These are phyloP conservation scores for Yamadazyma insecticola DNA, from an alignment of 805 yeast genomes.

Conservation along the genomic window DNA sequence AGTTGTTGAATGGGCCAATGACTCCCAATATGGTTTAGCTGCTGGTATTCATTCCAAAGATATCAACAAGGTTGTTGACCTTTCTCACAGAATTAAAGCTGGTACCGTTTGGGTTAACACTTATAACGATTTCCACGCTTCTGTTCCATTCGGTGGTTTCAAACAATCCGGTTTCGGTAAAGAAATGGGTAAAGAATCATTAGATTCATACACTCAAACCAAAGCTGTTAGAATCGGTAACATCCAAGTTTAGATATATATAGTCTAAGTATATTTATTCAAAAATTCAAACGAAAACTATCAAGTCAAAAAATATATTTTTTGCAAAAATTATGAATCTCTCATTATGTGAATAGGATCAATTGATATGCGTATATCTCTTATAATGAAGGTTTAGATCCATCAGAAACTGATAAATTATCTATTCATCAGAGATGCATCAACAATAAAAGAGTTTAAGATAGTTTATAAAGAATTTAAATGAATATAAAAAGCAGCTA, in stretches of 20 bases:
- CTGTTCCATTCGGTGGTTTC: conserved; percentile 91
- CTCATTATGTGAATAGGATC: no score
- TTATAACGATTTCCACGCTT: conserved; percentile 81
- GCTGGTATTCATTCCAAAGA: conserved; percentile 85
- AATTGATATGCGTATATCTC: no score
- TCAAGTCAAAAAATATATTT: no score
- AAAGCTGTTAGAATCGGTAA: conserved; percentile 71
- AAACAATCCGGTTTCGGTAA: conserved; percentile 91
- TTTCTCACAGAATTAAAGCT: conserved; percentile 69
- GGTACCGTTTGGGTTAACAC: conserved; percentile 94
- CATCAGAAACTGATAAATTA: no score
- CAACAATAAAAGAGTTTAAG: no score
- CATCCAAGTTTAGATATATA: conserved; percentile 8
- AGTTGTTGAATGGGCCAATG: conserved; percentile 73
- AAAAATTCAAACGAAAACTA: no score
- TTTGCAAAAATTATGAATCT: no score
- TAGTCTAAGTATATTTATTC: no score
- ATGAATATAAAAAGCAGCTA: no score
- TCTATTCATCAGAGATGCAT: no score
- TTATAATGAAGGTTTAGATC: no score
- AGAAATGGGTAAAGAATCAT: conserved; percentile 86
- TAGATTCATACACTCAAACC: conserved; percentile 78
- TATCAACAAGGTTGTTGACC: conserved; percentile 70
- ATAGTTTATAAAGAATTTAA: no score
- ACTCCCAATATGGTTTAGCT: conserved; percentile 79